Conservation (phyloP, 305 asterid genomes). For the Solanum hybrid region DNA sequence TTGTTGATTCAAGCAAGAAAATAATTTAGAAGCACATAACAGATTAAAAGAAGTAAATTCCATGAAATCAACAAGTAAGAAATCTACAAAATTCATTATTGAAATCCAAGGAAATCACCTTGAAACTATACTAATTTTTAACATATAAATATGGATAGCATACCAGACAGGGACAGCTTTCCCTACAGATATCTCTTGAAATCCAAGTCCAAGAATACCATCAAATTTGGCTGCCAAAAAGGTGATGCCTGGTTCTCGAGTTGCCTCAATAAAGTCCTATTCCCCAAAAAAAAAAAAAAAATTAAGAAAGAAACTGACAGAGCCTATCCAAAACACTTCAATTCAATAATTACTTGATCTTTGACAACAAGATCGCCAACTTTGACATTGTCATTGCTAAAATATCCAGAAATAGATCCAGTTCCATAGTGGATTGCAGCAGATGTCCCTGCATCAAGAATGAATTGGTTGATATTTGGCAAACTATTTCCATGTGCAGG, state of each 20-base stretch:
- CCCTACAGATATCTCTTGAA: slow-evolving; percentile 79
- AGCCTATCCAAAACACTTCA: neutral
- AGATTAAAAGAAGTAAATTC: neutral
- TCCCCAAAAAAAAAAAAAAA: slow-evolving; percentile 1
- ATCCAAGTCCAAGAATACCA: slow-evolving; percentile 91
- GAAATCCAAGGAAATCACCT: neutral
- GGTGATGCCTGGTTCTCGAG: slow-evolving; percentile 70
- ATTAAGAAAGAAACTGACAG: slow-evolving; percentile 4
- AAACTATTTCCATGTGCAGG: neutral
- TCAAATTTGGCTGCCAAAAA: slow-evolving; percentile 86
- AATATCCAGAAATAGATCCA: slow-evolving; percentile 86
- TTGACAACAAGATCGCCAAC: slow-evolving; percentile 61
- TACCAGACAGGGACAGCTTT: slow-evolving; percentile 79
- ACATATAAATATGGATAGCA: neutral
- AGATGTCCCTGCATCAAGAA: slow-evolving; percentile 56
- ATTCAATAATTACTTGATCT: slow-evolving; percentile 47
- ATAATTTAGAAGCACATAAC: neutral
- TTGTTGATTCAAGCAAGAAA: neutral
- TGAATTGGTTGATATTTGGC: neutral
- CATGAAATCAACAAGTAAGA: neutral
- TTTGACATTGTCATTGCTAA: slow-evolving; percentile 61
- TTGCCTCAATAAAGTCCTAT: slow-evolving; percentile 82
- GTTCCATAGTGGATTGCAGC: slow-evolving; percentile 84
- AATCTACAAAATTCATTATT: neutral
- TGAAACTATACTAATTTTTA: neutral